phyloP scores from a whole-genome alignment of 2,329 filamentous ascomycete species.

The Xylaria sp. region DNA sequence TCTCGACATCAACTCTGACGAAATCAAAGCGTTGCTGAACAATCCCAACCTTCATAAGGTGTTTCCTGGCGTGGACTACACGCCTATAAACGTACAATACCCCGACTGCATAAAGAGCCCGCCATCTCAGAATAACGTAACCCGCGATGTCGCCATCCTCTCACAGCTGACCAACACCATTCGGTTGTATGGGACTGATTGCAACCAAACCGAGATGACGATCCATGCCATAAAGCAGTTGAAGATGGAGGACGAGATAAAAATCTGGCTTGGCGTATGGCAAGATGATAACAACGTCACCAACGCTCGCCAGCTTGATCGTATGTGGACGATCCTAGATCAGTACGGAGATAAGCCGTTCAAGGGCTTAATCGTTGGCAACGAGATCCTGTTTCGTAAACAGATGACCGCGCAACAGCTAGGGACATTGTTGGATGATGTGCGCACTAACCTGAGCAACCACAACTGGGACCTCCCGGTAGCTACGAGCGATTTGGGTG shows the following conservation, averaged over 20 bases:
- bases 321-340: slow-evolving; percentile 87
- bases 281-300: slow-evolving; percentile 85
- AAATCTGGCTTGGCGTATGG: slow-evolving; percentile 96
- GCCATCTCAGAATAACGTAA: slow-evolving; percentile 93
- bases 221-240: slow-evolving; percentile 82
- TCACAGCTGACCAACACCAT: slow-evolving; percentile 89
- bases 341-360: slow-evolving; percentile 74
- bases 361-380: slow-evolving; percentile 82
- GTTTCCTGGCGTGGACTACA: slow-evolving; percentile 96
- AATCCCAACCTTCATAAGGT: slow-evolving; percentile 88
- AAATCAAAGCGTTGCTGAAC: slow-evolving; percentile 84
- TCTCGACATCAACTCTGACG: slow-evolving; percentile 75
- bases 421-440: slow-evolving; percentile 70
- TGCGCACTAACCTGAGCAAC: slow-evolving; percentile 76
- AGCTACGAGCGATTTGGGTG: slow-evolving; percentile 87
- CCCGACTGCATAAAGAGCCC: slow-evolving; percentile 81
- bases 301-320: slow-evolving; percentile 80
- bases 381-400: slow-evolving; percentile 81
- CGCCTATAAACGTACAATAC: slow-evolving; percentile 89
- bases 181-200: slow-evolving; percentile 93
- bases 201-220: slow-evolving; percentile 96
- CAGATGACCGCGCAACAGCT: slow-evolving; percentile 75
- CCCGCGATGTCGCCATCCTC: slow-evolving; percentile 87
- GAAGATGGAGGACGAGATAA: slow-evolving; percentile 75
- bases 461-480: slow-evolving; percentile 77